These are phyloP conservation scores for Myxozyma melibiosi DNA, from an alignment of 805 yeast genomes.

Conservation along the genomic window DNA sequence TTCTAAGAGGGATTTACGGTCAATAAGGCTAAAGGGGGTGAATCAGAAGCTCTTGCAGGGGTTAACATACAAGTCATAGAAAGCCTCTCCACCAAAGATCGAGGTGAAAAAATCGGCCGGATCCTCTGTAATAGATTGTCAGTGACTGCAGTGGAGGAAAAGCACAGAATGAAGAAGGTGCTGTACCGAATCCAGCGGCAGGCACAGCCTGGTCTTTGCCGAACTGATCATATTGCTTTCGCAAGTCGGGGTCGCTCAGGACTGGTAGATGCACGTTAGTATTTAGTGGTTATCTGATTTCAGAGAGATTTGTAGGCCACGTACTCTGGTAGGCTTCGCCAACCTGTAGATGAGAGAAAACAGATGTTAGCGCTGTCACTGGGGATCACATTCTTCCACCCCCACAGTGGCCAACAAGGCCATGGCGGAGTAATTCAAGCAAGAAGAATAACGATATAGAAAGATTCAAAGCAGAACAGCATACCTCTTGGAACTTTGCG, in stretches of 20 bases:
- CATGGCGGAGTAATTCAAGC: too few relatives aligned
- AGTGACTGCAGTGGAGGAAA: background rate
- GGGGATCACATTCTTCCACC: background rate
- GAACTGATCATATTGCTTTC: constrained; percentile 76
- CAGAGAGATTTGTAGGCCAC: too few relatives aligned
- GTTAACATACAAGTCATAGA: constrained; percentile 57
- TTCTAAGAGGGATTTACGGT: constrained; percentile 47
- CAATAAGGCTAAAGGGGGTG: too few relatives aligned
- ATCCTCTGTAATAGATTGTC: constrained; percentile 51
- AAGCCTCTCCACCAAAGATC: constrained; percentile 92
- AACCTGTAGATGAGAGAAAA: constrained; percentile 39
- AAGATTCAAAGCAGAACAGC: constrained; percentile 31
- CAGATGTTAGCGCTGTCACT: background rate
- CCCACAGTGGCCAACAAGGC: too few relatives aligned
- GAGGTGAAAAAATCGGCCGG: constrained; percentile 81
- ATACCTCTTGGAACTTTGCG: constrained; percentile 74
- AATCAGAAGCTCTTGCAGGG: too few relatives aligned
- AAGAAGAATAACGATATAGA: background rate
- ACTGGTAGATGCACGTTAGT: too few relatives aligned
- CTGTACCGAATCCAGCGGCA: constrained; percentile 60
- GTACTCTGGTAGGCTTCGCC: constrained; percentile 52
- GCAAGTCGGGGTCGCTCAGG: constrained; percentile 67
- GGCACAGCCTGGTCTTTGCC: constrained; percentile 80
- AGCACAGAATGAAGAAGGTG: background rate
- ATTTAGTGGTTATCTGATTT: too few relatives aligned